Base-by-base conservation (phyloP, 768 basidiomycete genomes). In the Leucosporidium creatinivorum region DNA sequence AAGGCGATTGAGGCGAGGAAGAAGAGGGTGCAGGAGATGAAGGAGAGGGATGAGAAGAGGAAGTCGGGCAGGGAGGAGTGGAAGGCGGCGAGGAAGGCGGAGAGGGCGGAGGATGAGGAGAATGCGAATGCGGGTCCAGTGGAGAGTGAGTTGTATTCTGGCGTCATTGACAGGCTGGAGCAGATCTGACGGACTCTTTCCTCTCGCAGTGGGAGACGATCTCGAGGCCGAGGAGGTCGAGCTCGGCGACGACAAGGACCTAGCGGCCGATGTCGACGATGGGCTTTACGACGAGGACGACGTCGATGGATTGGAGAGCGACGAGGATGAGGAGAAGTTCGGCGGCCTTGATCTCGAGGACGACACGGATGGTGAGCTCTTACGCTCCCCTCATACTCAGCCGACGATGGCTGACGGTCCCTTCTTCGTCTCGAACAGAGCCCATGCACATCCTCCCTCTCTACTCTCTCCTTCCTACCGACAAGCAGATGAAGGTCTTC, bases 401-500 rank as follows among this genome's bases (percentile, higher is more conserved):
- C 47, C 25, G 39, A 25, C 36, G 50, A 88, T 87, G 63, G 82
- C 70, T 23, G 25, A 56, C 61, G 17, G 77, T 48, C 31, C 62
- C 17, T 17, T 25, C 5, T 7, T 56, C 44, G 3, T 0, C 30
- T 21, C 1, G 18, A 36, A n/a, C 67, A 97, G 93, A 83, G 19
- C 92, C 93, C 3, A 91, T 99, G 89, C 89, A 97, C 75, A 82
- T 99, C 58, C 84, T 99, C 1, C 93, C 96, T 0, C 80, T 99
- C 2, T 98, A 98, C 79, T 96, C 96, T 5, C 81, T 98, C 6
- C 81, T 98, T 4, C 83, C 96, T 2, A 91, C 87, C 66, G 93
- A 97, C 63, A 90, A 91, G 77, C 96, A 99, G 76, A 92, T 97
- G 89, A 83, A 83, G 25, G 93, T 97, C 3, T 99, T 99, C 76